These are phyloP conservation scores for Chrysanthemum lavandulifolium DNA, from an alignment of 129 eudicot genomes.

Conservation along the genomic window DNA sequence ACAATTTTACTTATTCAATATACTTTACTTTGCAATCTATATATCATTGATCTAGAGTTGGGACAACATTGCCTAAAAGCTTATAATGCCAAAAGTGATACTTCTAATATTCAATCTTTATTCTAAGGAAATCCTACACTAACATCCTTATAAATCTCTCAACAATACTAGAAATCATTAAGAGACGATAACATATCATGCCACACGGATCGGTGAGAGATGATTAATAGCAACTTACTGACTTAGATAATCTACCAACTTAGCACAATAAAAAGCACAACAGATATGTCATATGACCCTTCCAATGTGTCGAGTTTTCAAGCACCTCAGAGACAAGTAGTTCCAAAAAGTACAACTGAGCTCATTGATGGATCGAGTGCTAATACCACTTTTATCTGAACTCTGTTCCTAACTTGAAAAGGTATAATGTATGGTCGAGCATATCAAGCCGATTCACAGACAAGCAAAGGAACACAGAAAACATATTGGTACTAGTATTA, in stretches of 20 bases:
- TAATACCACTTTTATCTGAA: neutral
- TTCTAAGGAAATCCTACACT: no score
- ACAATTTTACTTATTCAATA: no score
- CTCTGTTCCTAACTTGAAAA: no score
- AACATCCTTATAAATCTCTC: neutral
- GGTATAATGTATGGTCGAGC: no score
- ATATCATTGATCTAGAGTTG: no score
- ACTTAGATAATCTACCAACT: constrained; percentile 8
- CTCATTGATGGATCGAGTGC: neutral
- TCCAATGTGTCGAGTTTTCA: constrained; percentile 18
- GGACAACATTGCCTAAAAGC: no score
- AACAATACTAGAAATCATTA: neutral
- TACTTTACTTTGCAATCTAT: no score
- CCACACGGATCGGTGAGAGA: neutral
- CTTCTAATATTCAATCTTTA: no score
- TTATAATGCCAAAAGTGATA: no score
- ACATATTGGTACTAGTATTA: no score
- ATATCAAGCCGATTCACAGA: no score
- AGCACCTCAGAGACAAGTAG: neutral
- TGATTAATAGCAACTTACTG: neutral
- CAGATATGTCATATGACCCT: neutral
- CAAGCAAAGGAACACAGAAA: no score
- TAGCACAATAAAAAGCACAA: constrained; percentile 3
- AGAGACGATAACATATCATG: neutral
- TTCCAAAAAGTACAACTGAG: constrained; percentile 1